Percentiles rank a stretch among this genome's conserved stretches.
Conservation (phyloP, 2,329 filamentous ascomycete genomes). For the Xylogone sp. region DNA sequence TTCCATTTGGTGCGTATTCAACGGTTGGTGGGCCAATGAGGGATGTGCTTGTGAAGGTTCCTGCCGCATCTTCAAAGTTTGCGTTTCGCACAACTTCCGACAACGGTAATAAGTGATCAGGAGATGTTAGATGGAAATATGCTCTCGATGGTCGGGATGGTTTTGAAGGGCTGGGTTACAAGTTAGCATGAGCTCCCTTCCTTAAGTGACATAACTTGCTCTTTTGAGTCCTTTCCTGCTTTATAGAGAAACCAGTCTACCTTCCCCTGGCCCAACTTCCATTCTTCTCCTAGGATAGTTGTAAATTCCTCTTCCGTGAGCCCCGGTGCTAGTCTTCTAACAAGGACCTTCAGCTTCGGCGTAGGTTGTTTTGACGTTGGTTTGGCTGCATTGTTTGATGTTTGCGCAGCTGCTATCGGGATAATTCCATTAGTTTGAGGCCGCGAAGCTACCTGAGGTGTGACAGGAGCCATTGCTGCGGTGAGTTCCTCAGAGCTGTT, state of each 20-base stretch:
- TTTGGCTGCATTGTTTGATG: slow-evolving; percentile 37
- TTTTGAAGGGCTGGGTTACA: slow-evolving; percentile 65
- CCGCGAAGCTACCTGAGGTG: slow-evolving; percentile 7
- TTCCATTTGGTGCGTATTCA: slow-evolving; percentile 81
- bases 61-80: slow-evolving; percentile 78
- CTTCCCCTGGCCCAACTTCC: slow-evolving; percentile 76
- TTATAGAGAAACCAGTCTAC: slow-evolving; percentile 80
- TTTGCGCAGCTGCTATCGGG: slow-evolving; percentile 43
- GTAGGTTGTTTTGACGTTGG: slow-evolving; percentile 41
- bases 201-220: slow-evolving; percentile 63
- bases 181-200: slow-evolving; percentile 5
- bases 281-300: slow-evolving; percentile 68
- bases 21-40: slow-evolving; percentile 76
- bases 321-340: slow-evolving; percentile 81
- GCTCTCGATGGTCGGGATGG: slow-evolving; percentile 75
- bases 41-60: slow-evolving; percentile 66
- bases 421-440: slow-evolving; percentile 49
- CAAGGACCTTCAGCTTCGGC: slow-evolving; percentile 72
- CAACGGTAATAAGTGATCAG: slow-evolving; percentile 62
- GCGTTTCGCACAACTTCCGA: slow-evolving; percentile 66
- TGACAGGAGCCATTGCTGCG: background rate
- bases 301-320: slow-evolving; percentile 78
- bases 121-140: slow-evolving; percentile 77
- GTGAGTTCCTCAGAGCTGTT: background rate
- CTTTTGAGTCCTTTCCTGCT: slow-evolving; percentile 73